Evolutionary conservation across 2,329 filamentous ascomycete species (phyloP).

Genomic region (Atkinsonella texensis): DNA sequence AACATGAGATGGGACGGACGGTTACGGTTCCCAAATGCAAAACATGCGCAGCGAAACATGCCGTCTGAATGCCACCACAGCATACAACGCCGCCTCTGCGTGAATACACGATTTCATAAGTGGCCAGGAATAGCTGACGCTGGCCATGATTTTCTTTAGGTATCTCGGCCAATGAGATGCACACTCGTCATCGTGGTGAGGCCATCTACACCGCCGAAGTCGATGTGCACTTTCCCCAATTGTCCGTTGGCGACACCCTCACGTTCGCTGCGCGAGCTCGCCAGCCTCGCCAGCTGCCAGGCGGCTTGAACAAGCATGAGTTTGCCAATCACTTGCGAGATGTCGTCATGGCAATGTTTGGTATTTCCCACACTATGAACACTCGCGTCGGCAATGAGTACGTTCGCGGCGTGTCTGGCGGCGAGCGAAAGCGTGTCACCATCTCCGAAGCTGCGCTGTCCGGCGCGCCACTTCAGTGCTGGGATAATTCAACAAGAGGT

Average conservation of each 20-base stretch:
- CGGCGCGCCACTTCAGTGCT: constrained; percentile 48
- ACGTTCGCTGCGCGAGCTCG: constrained; percentile 64
- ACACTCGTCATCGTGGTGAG: constrained; percentile 66
- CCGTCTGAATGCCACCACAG: constrained; percentile 1
- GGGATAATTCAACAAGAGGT: constrained; percentile 63
- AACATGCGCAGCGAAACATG: constrained; percentile 4
- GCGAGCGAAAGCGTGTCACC: constrained; percentile 57
- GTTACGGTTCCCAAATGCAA: constrained; percentile 5
- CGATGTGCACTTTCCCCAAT: constrained; percentile 68
- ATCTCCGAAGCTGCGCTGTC: constrained; percentile 51
- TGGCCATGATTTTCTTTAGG: constrained; percentile 24
- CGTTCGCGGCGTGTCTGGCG: constrained; percentile 61
- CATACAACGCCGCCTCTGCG: background rate
- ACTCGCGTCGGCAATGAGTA: constrained; percentile 66
- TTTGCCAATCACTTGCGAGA: constrained; percentile 49
- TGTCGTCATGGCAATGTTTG: constrained; percentile 65
- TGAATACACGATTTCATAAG: background rate
- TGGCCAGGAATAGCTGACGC: background rate
- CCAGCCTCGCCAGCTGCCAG: constrained; percentile 48
- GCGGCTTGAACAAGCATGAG: constrained; percentile 39
- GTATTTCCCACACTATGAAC: constrained; percentile 61
- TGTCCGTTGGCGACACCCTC: constrained; percentile 68
- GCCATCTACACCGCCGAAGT: constrained; percentile 80
- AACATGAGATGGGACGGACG: background rate
- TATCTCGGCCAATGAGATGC: constrained; percentile 61